These are phyloP conservation scores for Nyctanthes arbortristis DNA, from an alignment of 257 asterid species.

Conservation along the genomic window DNA sequence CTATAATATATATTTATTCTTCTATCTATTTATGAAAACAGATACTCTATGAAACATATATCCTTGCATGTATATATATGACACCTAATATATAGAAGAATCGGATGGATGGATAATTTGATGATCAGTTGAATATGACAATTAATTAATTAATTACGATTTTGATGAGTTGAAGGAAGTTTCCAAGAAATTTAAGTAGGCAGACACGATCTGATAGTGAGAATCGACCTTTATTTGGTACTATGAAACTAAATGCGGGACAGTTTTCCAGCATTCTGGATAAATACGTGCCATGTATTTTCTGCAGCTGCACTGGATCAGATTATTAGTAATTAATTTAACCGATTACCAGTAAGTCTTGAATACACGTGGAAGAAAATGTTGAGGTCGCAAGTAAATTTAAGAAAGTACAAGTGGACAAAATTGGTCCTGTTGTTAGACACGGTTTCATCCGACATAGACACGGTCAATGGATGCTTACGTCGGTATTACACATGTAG, in stretches of 20 bases:
- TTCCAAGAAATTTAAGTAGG: conserved; percentile 23
- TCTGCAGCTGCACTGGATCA: background rate
- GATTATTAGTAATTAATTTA: background rate
- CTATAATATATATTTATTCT: too few species aligned
- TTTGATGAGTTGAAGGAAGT: conserved; percentile 11
- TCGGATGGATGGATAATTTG: background rate
- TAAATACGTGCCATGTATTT: background rate
- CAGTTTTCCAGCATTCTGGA: conserved; percentile 5
- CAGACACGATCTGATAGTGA: conserved; percentile 3
- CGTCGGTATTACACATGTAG: background rate
- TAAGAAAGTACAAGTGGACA: background rate
- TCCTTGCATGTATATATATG: background rate
- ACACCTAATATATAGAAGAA: background rate
- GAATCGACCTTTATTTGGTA: background rate
- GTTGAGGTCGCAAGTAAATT: too few species aligned
- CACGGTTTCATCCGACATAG: conserved; percentile 18
- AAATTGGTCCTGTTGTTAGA: conserved; percentile 17
- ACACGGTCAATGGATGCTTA: background rate
- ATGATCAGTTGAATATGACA: background rate
- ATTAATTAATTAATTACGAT: background rate
- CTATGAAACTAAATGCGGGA: background rate
- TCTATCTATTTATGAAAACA: too few species aligned
- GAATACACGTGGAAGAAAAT: background rate
- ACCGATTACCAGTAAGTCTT: background rate
- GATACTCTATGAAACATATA: too few species aligned